Base-by-base conservation (phyloP, 768 basidiomycete genomes). In the Candolleomyces eurysporus region DNA sequence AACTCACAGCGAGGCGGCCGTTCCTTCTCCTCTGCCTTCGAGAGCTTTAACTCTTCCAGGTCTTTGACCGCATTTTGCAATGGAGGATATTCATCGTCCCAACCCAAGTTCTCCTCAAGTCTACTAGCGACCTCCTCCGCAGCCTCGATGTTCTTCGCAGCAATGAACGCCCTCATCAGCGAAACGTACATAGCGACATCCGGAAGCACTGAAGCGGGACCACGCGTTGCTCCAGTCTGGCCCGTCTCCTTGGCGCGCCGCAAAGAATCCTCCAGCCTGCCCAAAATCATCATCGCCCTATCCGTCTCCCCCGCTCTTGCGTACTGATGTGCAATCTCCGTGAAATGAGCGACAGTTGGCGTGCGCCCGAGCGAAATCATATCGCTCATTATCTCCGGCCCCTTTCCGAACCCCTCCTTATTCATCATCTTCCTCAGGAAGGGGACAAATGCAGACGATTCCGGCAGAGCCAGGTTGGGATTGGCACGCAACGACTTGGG, bases 291-390 rank as follows among this genome's bases (percentile, higher is more conserved):
- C 19, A 82, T 66, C 11, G 81, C 79, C 11, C 71, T 66, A 1
- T 9, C 17, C 0, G 71, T 64, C 40, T 81, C 72, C 1, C 78
- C 80, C 17, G 58, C 53, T 17, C 72, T 70, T 14, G 83, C 82
- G 63, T 79, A 85, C 13, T 70, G 71, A 2, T 79, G 76, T 0
- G 79, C 80, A 42, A 85, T 66, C 36, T 80, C 76, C 19, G 82
- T 81, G 65, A 81, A 81, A 45, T 84, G 80, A 16, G 80, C 70
- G 6, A 77, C 65, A 19, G 71, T 71, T 0, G 87, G 87, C 6
- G 66, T 57, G 30, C 89, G 63, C 5, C 80, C 81, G 0, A 80
- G 66, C 7, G 65, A 55, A 4, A 76, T 50, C 84, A 90, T 88
- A 66, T 89, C 85, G 19, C 64, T 64, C 46, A 89, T 55, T 21